These are phyloP conservation scores for Pythium phragmiticola DNA, from an alignment of 352 stramenopile genomes.

Conservation along the genomic window DNA sequence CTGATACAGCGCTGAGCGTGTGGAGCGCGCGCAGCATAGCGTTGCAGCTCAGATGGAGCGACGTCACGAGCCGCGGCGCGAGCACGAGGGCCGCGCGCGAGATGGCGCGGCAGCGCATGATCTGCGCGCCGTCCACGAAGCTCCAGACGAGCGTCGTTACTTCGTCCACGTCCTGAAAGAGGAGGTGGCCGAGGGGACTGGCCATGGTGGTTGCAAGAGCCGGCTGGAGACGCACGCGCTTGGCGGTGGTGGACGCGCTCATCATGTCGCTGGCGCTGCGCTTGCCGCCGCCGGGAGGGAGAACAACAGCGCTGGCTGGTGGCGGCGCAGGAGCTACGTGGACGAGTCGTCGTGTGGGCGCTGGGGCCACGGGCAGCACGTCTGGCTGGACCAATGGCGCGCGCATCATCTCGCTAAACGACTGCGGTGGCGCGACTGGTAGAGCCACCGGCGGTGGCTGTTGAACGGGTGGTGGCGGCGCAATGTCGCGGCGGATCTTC, in stretches of 20 bases:
- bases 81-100: constrained; percentile 41
- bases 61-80: constrained; percentile 63
- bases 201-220: too few species aligned
- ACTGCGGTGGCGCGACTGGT: background rate
- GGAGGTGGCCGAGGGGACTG: constrained; percentile 38
- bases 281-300: background rate
- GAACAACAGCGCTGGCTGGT: background rate
- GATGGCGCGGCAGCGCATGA: constrained; percentile 69
- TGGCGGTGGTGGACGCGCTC: background rate
- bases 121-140: constrained; percentile 74
- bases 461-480: constrained; percentile 5
- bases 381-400: constrained; percentile 6
- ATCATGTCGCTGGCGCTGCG: constrained; percentile 17
- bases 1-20: constrained; percentile 23
- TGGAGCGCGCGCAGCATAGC: constrained; percentile 57
- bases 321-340: background rate
- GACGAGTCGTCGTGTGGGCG: background rate
- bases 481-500: constrained; percentile 65
- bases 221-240: constrained; percentile 10
- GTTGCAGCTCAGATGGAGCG: constrained; percentile 81
- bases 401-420: constrained; percentile 28
- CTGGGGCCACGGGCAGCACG: constrained; percentile 1
- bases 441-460: background rate
- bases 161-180: constrained; percentile 68
- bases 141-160: constrained; percentile 74